Base-by-base conservation (phyloP, 148 eudicot species). In the Cornus kousa region DNA sequence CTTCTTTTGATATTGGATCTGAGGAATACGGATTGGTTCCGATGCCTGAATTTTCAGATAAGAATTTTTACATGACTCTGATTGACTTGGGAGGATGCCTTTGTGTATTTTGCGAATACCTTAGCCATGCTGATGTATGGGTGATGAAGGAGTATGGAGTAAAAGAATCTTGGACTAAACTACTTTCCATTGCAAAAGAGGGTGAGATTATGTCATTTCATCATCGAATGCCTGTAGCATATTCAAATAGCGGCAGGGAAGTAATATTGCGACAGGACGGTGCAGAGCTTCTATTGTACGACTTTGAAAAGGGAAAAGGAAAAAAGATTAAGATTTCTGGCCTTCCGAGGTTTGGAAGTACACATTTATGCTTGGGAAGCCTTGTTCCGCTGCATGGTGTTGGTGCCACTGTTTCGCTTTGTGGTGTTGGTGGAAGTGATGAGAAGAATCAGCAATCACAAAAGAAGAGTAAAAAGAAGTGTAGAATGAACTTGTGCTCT, bases 101-200 rank as follows among this genome's bases (percentile, higher is more conserved):
- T 24, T 71, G 69, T 24, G 62, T 82, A 19, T 3, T 83, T 31
- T 19, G 85, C 43, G 68, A 70, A 68, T 75, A 78, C 70, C 11
- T n/a, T 2, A 11, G 48, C 39, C 31, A 65, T 28, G 67, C 50
- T 55, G 88, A 88, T 46, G n/a, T 88, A 23, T 88, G 91, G 90
- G 81, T 87, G n/a, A 85, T 87, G 90, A 77, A 83, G 53, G 80
- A 73, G 43, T 88, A 85, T 74, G 87, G 82, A 12, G 86, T 28
- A 28, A 1, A 28, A 28, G 28, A 28, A 28, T 28, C 28, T 28
- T 28, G 28, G 28, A 28, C 28, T 81, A 40, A 68, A 72, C 33
- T 83, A 74, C 67, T 88, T 12, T 77, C 86, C 2, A 64, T 81
- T 77, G 40, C 33, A 1, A 77, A 81, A 50, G 60, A 12, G 0